These are phyloP conservation scores for Elongisporangium prolatum DNA, from an alignment of 352 stramenopile species.

Conservation along the genomic window DNA sequence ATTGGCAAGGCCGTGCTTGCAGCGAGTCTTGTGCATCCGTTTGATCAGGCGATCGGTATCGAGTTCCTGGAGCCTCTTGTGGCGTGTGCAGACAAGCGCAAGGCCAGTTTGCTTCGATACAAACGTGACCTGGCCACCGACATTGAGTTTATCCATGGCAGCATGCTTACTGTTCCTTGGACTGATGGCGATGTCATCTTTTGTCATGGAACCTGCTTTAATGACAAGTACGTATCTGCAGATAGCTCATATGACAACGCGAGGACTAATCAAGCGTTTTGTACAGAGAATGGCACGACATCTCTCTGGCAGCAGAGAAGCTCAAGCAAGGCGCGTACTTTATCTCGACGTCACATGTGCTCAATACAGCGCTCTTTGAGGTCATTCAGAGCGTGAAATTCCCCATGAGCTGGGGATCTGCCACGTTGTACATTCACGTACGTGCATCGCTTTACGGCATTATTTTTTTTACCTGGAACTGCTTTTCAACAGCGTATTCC, in stretches of 20 bases:
- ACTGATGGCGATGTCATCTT: conserved; percentile 76
- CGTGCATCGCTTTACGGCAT: conserved; percentile 10
- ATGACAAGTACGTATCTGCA: conserved; percentile 49
- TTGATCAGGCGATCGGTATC: conserved; percentile 82
- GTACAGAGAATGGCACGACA: conserved; percentile 68
- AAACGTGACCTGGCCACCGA: conserved; percentile 35
- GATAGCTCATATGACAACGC: not conserved
- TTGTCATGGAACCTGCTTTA: conserved; percentile 83
- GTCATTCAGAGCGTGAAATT: conserved; percentile 72
- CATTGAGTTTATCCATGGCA: conserved; percentile 73
- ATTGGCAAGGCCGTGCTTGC: conserved; percentile 79
- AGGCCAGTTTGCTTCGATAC: conserved; percentile 40
- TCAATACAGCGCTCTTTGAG: conserved; percentile 77
- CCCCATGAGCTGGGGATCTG: conserved; percentile 79
- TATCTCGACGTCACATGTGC: conserved; percentile 75
- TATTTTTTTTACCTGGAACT: not conserved
- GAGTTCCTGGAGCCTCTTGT: conserved; percentile 74
- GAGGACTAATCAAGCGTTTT: not conserved
- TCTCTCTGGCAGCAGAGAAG: conserved; percentile 73
- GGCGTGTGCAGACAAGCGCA: conserved; percentile 71
- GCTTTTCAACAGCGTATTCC: not conserved
- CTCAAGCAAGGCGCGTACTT: conserved; percentile 85
- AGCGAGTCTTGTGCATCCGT: conserved; percentile 70
- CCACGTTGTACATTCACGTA: conserved; percentile 85
- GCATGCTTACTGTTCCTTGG: conserved; percentile 63